Evolutionary conservation across 2,329 filamentous ascomycete genomes (phyloP).

Genomic region (Triangularia verruculosa): DNA sequence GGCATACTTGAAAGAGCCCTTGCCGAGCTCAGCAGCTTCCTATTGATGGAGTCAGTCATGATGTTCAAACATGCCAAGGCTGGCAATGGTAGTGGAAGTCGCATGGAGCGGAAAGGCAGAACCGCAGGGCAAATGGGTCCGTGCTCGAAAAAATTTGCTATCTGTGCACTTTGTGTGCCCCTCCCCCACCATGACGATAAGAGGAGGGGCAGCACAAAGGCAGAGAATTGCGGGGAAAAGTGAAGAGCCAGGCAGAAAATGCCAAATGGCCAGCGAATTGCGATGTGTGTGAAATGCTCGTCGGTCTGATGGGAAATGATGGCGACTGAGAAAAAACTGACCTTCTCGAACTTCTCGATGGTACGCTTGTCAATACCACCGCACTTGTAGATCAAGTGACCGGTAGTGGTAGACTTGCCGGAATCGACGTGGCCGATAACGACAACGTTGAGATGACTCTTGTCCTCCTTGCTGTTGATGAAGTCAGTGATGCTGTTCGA

Average conservation of each 20-base stretch:
- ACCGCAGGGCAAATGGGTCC: constrained; percentile 24
- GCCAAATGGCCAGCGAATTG: background rate
- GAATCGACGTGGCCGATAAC: constrained; percentile 82
- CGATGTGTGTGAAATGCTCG: background rate
- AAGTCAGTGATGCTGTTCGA: constrained; percentile 24
- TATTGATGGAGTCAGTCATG: constrained; percentile 41
- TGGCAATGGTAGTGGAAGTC: constrained; percentile 8
- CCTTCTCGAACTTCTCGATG: constrained; percentile 99
- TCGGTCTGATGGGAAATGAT: constrained; percentile 5
- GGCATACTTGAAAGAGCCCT: constrained; percentile 99
- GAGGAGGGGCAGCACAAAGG: constrained; percentile 28
- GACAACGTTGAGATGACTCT: constrained; percentile 83
- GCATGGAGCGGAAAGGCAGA: background rate
- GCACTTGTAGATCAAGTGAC: constrained; percentile 99
- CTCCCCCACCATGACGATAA: constrained; percentile 26
- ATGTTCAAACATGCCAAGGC: constrained; percentile 14
- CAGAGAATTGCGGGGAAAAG: constrained; percentile 28
- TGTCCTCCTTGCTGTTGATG: constrained; percentile 78
- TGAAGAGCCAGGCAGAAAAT: constrained; percentile 25
- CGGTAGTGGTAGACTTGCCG: constrained; percentile 94
- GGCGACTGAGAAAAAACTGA: constrained; percentile 58
- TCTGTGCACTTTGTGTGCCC: constrained; percentile 26
- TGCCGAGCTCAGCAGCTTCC: constrained; percentile 98
- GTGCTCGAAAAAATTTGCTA: constrained; percentile 21
- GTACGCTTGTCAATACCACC: constrained; percentile 99